Evolutionary conservation across 805 yeast species (phyloP), one percentile per base, ranked within the genome.

Genomic region (Kregervanrija delftensis): DNA sequence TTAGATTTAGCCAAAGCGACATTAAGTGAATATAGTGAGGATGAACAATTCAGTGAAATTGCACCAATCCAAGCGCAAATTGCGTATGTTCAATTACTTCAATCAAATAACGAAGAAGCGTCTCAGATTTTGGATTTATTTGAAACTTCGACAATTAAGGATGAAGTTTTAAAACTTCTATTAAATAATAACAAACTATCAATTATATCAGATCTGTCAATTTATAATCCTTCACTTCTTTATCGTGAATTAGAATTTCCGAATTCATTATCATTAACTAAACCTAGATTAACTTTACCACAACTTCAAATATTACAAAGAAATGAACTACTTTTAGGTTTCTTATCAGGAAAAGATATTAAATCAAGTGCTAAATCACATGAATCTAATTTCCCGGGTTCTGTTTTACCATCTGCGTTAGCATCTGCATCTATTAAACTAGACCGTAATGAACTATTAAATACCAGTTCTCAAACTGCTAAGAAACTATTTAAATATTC

Each of bases 11-110:
- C 82, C 51, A 50, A 58, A 37, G 52, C 49, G 3, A 68, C 65
- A 16, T 60, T 67, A 43, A 49, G 54, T n/a, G 76, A 69, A 22
- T 62, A 68, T 39, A 65, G 71, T 28, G 66, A 63, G 8, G 73
- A 69, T 8, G 86, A 81, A 47, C 64, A 70, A 41, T 57, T 65
- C 5, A 54, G 61, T 36, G 87, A 82, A 55, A 56, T 77, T n/a
- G 68, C 74, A 30, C 84, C 91, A 17, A 82, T 82, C 15, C 60
- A 71, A 46, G 59, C 81, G 37, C 83, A 84, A 50, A 74, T 73
- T 30, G 81, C 86, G 2, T 81, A 73, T 52, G 73, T 76, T 14
- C 63, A 75, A 42, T 72, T 69, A 33, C 45, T 64, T 12, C 39
- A 50, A 34, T 74, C 73, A 8, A 54, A 70, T 12, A 39, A 42